These are phyloP conservation scores for Euphorbia schlechtendalii DNA, from an alignment of 441 rosid species.

Conservation along the genomic window DNA sequence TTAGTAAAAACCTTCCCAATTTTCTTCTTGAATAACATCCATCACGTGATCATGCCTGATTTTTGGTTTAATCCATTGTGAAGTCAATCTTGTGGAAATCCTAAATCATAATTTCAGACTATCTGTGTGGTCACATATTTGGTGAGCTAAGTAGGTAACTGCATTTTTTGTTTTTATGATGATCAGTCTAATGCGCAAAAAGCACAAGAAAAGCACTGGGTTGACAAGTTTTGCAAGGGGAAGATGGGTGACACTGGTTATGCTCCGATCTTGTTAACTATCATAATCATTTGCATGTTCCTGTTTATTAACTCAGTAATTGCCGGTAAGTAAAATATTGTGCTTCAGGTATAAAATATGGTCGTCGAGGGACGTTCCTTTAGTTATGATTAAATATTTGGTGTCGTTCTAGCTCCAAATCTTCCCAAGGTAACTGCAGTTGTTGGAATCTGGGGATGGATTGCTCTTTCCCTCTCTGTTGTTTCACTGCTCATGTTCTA, in stretches of 20 bases:
- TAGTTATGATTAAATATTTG: conserved; percentile 20
- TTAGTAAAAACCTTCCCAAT: too few relatives aligned
- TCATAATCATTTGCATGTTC: conserved; percentile 37
- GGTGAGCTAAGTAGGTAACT: too few relatives aligned
- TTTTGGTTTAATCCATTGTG: conserved; percentile 3
- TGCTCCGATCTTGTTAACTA: conserved; percentile 61
- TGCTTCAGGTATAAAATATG: conserved; percentile 13
- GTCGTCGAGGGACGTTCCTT: conserved; percentile 9
- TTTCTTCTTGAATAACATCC: neutral
- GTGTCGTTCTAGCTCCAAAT: conserved; percentile 49
- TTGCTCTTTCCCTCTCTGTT: conserved; percentile 54
- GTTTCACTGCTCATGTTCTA: conserved; percentile 53
- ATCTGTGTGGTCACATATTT: neutral
- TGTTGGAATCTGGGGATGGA: conserved; percentile 85
- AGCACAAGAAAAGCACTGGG: conserved; percentile 32
- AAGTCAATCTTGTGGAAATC: neutral
- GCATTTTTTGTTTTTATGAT: conserved; percentile 12
- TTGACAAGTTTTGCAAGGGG: conserved; percentile 45
- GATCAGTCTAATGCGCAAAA: conserved; percentile 60
- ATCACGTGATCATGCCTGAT: neutral
- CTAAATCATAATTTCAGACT: neutral
- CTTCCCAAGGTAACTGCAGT: conserved; percentile 77
- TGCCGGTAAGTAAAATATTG: conserved; percentile 39
- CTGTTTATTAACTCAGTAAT: conserved; percentile 73
- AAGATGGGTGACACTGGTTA: conserved; percentile 50